Conservation (phyloP, 352 stramenopile species). For the Thalassiosira ordinaria region DNA sequence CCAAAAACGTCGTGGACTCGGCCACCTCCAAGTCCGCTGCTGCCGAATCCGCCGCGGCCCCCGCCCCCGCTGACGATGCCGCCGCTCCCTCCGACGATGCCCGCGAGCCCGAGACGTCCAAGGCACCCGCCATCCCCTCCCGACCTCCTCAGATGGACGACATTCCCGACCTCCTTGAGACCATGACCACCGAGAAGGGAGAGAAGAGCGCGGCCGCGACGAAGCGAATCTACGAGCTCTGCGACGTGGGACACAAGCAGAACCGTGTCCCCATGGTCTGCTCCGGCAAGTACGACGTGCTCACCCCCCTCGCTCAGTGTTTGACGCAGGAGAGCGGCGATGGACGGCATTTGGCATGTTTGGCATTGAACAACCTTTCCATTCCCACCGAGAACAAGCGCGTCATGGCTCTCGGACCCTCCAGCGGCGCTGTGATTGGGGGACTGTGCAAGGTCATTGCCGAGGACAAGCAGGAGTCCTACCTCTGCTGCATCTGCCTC, state of each 20-base stretch:
- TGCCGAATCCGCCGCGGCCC: neutral
- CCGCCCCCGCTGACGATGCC: constrained; percentile 5
- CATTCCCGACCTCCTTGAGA: constrained; percentile 81
- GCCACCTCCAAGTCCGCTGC: constrained; percentile 15
- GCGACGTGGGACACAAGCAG: constrained; percentile 85
- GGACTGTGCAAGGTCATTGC: constrained; percentile 84
- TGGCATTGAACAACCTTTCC: constrained; percentile 85
- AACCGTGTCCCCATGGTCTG: constrained; percentile 86
- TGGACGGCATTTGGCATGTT: constrained; percentile 80
- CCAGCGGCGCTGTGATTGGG: constrained; percentile 79
- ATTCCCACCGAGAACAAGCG: constrained; percentile 86
- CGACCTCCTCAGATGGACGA: constrained; percentile 75
- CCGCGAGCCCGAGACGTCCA: constrained; percentile 25
- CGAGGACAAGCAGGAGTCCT: constrained; percentile 85
- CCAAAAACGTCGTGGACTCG: constrained; percentile 33
- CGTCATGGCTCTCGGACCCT: constrained; percentile 81
- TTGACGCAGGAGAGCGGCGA: constrained; percentile 82
- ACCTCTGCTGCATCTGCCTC: constrained; percentile 86
- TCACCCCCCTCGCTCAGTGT: constrained; percentile 80
- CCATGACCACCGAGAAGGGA: constrained; percentile 77
- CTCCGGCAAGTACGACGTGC: constrained; percentile 81
- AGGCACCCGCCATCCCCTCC: constrained; percentile 26
- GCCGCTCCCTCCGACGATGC: constrained; percentile 12
- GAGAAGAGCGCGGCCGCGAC: constrained; percentile 79
- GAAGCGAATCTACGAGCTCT: constrained; percentile 86